A percentile compares a stretch with the other conserved stretches of the same genome.
Evolutionary conservation across 768 basidiomycete species (phyloP).

Genomic region (Leccinum truebloodii): DNA sequence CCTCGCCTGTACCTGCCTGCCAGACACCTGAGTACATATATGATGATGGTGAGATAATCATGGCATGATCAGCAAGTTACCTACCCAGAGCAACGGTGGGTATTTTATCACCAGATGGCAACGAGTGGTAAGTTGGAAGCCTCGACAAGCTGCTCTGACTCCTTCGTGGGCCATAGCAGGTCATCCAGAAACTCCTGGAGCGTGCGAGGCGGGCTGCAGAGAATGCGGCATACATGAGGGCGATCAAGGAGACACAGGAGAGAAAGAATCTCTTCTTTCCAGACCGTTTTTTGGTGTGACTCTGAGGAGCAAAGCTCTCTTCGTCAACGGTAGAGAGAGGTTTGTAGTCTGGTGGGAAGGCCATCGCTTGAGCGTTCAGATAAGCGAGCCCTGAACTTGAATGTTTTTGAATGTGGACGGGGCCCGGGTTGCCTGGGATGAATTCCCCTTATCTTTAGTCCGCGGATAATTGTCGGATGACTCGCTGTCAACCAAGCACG

Average conservation of each 20-base stretch:
- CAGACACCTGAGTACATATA: constrained; percentile 51
- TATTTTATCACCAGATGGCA: constrained; percentile 69
- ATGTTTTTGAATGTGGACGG: not conserved
- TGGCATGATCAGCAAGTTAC: not conserved
- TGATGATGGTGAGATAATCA: constrained; percentile 4
- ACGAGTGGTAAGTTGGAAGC: constrained; percentile 50
- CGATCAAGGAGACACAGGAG: constrained; percentile 18
- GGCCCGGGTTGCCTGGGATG: not conserved
- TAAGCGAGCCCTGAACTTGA: not conserved
- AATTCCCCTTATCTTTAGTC: not conserved
- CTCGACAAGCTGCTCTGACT: constrained; percentile 22
- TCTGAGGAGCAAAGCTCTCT: not conserved
- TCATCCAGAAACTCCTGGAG: constrained; percentile 21
- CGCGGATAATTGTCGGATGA: too few species aligned
- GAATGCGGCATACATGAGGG: constrained; percentile 26
- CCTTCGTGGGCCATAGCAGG: constrained; percentile 23
- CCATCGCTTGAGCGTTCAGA: constrained; percentile 13
- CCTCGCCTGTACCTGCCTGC: constrained; percentile 57
- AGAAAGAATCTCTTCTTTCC: constrained; percentile 28
- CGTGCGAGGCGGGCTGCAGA: constrained; percentile 21
- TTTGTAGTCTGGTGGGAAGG: constrained; percentile 27
- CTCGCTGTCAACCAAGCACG: too few species aligned
- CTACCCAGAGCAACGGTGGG: constrained; percentile 67
- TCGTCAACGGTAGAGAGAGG: constrained; percentile 24
- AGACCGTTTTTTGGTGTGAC: not conserved